Percentiles rank a stretch among this genome's conserved stretches.
Evolutionary conservation across 2,329 filamentous ascomycete species (phyloP).

Genomic region (Calonectria leucothoes): DNA sequence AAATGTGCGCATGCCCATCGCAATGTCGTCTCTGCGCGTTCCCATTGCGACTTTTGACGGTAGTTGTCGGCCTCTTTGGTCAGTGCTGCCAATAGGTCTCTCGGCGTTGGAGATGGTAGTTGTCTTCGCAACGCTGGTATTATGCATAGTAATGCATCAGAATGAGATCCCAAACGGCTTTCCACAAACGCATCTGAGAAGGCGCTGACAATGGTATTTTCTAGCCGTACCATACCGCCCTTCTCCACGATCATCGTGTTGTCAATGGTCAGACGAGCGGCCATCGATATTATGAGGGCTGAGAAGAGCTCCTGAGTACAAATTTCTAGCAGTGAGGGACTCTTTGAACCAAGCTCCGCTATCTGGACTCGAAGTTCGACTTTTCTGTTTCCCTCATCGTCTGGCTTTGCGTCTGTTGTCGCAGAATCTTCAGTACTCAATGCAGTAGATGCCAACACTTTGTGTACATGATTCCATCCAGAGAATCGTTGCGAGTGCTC

Average conservation of each 20-base stretch:
- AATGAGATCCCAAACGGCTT: not conserved
- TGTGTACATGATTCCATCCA: not conserved
- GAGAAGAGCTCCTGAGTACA: not conserved
- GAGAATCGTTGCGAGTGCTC: not conserved
- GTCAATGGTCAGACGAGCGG: not conserved
- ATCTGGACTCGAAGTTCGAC: too few relatives aligned
- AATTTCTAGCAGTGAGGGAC: not conserved
- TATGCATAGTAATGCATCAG: not conserved
- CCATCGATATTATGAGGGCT: not conserved
- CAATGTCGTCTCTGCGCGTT: not conserved
- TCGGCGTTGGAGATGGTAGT: not conserved
- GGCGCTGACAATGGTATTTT: not conserved
- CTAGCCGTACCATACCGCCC: not conserved
- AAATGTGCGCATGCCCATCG: not conserved
- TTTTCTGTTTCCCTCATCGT: too few relatives aligned
- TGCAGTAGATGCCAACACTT: not conserved
- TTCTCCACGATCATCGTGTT: not conserved
- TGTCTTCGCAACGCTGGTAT: not conserved
- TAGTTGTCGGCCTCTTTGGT: not conserved
- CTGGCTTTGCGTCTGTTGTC: too few relatives aligned
- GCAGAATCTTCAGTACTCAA: not conserved
- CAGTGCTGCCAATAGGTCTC: not conserved
- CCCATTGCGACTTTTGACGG: not conserved
- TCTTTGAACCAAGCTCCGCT: too few relatives aligned
- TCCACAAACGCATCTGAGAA: not conserved